These are phyloP conservation scores for Xylaria polymorpha DNA, from an alignment of 2,329 filamentous ascomycete species.

Conservation along the genomic window DNA sequence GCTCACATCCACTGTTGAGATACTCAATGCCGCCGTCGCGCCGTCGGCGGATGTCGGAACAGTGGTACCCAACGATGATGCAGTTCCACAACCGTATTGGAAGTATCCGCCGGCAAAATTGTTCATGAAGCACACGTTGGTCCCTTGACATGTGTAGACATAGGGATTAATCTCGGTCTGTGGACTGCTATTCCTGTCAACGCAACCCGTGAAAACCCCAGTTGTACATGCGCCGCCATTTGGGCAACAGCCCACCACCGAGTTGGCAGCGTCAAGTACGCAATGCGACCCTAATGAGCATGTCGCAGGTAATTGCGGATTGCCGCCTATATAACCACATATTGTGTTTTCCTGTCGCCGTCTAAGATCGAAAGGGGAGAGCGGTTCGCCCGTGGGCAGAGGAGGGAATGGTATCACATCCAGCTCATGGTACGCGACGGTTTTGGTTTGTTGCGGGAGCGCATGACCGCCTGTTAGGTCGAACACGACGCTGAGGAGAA, in stretches of 20 bases:
- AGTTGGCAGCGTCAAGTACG: constrained; percentile 62
- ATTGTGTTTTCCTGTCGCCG: constrained; percentile 64
- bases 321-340: constrained; percentile 68
- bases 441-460: constrained; percentile 56
- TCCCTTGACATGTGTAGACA: constrained; percentile 65
- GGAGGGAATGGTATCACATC: constrained; percentile 56
- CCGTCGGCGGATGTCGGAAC: constrained; percentile 62
- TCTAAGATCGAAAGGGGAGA: constrained; percentile 51
- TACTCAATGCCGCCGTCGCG: constrained; percentile 50
- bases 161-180: constrained; percentile 67
- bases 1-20: constrained; percentile 55
- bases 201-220: constrained; percentile 68
- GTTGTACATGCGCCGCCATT: constrained; percentile 63
- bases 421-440: constrained; percentile 53
- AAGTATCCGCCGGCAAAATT: constrained; percentile 65
- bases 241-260: constrained; percentile 68
- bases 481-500: constrained; percentile 52
- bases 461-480: constrained; percentile 52
- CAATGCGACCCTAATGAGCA: constrained; percentile 69
- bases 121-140: constrained; percentile 66
- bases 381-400: constrained; percentile 56
- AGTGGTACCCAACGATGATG: constrained; percentile 60
- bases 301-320: constrained; percentile 64
- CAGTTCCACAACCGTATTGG: constrained; percentile 68
- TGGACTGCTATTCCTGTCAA: constrained; percentile 62